A percentile compares a stretch with the other conserved stretches of the same genome.
phyloP scores from a whole-genome alignment of 2,329 filamentous ascomycete species.

The Thermothelomyces thermophilus region DNA sequence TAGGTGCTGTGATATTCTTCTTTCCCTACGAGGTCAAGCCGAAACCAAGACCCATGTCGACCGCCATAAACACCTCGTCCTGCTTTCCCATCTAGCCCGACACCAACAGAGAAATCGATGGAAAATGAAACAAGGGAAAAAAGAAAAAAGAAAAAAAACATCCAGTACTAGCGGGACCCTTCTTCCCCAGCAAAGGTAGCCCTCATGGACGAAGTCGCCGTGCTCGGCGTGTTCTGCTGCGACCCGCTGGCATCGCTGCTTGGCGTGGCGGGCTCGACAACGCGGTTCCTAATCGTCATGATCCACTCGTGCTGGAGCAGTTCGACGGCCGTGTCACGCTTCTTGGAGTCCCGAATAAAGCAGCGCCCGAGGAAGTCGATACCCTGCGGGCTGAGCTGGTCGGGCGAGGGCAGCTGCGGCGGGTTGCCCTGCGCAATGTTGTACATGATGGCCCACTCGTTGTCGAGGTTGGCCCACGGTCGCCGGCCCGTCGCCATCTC shows the following conservation, averaged over 20 bases:
- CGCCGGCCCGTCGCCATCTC: slow-evolving; percentile 95
- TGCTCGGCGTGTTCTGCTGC: slow-evolving; percentile 33
- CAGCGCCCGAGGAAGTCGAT: slow-evolving; percentile 85
- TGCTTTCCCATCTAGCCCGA: too few relatives aligned
- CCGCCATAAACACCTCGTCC: too few relatives aligned
- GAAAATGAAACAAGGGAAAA: too few relatives aligned
- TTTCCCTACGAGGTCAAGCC: too few relatives aligned
- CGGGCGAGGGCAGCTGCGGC: slow-evolving; percentile 70
- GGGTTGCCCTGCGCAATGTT: slow-evolving; percentile 97
- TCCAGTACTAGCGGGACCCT: too few relatives aligned
- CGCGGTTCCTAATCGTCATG: slow-evolving; percentile 56
- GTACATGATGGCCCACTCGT: slow-evolving; percentile 99
- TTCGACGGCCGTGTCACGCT: slow-evolving; percentile 76
- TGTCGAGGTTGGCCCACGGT: slow-evolving; percentile 93
- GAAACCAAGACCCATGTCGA: too few relatives aligned
- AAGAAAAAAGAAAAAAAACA: too few relatives aligned
- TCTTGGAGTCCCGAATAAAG: slow-evolving; percentile 76
- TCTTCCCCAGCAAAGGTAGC: slow-evolving; percentile 27
- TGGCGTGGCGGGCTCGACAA: slow-evolving; percentile 58
- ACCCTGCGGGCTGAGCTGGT: slow-evolving; percentile 77
- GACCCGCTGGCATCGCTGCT: slow-evolving; percentile 50
- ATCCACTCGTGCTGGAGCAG: slow-evolving; percentile 93
- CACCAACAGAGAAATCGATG: too few relatives aligned
- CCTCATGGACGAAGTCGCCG: slow-evolving; percentile 25
- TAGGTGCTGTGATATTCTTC: too few relatives aligned